Evolutionary conservation across 257 asterid genomes (phyloP).

Genomic region (Nemophila menziesii): DNA sequence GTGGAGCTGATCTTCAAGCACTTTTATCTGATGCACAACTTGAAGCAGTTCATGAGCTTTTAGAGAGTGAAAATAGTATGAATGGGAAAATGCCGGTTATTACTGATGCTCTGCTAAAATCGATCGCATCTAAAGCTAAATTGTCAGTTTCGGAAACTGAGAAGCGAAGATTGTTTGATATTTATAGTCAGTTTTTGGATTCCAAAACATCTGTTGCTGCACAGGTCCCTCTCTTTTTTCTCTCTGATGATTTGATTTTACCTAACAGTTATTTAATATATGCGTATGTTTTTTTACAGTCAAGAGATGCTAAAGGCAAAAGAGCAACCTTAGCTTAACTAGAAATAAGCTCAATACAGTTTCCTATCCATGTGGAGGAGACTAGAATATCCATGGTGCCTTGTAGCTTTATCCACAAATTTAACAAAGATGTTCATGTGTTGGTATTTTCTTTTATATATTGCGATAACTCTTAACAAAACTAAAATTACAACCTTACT

Average conservation of each 20-base stretch:
- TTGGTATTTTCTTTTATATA: too few species aligned
- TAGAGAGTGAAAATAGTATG: slow-evolving; percentile 33
- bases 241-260: background rate
- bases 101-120: slow-evolving; percentile 42
- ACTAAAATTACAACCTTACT: background rate
- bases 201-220: slow-evolving; percentile 59
- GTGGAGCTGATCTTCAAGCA: slow-evolving; percentile 98
- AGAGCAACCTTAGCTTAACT: slow-evolving; percentile 75
- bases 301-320: slow-evolving; percentile 83
- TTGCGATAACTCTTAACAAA: too few species aligned
- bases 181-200: slow-evolving; percentile 78
- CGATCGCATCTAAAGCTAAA: slow-evolving; percentile 60
- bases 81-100: slow-evolving; percentile 55
- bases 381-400: background rate
- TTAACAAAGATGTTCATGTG: background rate
- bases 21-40: slow-evolving; percentile 91
- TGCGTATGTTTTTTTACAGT: slow-evolving; percentile 33
- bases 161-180: slow-evolving; percentile 57
- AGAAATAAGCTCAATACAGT: background rate
- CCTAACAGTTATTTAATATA: slow-evolving; percentile 1
- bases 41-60: slow-evolving; percentile 72
- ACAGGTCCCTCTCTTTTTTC: slow-evolving; percentile 42
- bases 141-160: slow-evolving; percentile 82
- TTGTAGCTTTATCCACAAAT: background rate
- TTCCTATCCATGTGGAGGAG: background rate